A percentile compares a stretch with the other conserved stretches of the same genome.
phyloP scores from a whole-genome alignment of 2,329 filamentous ascomycete genomes.

The Cladophialophora exuberans region DNA sequence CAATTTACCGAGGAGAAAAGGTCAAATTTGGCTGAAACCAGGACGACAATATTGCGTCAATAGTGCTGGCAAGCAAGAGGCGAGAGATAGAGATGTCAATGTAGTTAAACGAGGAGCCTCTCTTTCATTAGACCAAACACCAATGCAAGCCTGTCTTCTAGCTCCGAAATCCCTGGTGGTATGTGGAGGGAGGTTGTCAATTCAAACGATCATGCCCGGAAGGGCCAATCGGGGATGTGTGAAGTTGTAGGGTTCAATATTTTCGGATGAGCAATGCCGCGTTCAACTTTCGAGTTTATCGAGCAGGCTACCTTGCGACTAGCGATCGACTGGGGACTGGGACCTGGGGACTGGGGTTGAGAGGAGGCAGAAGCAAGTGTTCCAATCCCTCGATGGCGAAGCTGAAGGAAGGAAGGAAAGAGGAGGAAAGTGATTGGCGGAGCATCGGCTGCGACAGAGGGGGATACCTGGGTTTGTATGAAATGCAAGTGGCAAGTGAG shows the following conservation, averaged over 20 bases:
- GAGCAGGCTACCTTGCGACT: background rate
- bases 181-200: constrained; percentile 6
- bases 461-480: background rate
- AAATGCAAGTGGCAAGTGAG: background rate
- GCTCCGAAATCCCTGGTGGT: constrained; percentile 7
- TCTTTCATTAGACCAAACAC: constrained; percentile 8
- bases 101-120: constrained; percentile 14
- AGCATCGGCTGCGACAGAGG: background rate
- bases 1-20: background rate
- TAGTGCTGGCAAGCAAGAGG: background rate
- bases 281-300: constrained; percentile 1
- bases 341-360: background rate
- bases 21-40: background rate
- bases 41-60: background rate
- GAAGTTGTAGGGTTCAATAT: background rate
- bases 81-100: constrained; percentile 8
- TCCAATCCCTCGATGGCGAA: background rate
- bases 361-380: background rate
- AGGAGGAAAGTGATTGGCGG: too few species aligned
- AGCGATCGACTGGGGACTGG: background rate
- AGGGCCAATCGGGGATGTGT: constrained; percentile 16
- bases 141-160: constrained; percentile 17
- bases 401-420: background rate
- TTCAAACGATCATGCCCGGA: background rate
- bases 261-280: constrained; percentile 14